A percentile compares a stretch with the other conserved stretches of the same genome.
phyloP scores from a whole-genome alignment of 2,329 filamentous ascomycete species.

The Fusarium metavorans region DNA sequence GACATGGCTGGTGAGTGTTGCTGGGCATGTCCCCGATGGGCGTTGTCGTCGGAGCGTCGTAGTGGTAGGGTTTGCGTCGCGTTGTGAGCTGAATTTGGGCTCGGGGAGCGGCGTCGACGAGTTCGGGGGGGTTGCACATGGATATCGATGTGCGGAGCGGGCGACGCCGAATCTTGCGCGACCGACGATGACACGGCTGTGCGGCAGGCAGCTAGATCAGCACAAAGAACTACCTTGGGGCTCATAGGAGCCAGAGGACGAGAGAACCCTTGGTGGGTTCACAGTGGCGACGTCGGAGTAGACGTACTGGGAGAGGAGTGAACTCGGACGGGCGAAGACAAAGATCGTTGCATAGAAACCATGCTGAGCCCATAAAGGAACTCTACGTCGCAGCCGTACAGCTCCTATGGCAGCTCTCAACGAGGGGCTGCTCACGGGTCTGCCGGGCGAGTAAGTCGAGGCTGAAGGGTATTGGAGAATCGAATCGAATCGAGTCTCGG shows the following conservation, averaged over 20 bases:
- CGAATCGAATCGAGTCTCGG: slow-evolving; percentile 10
- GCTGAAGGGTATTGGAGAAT: slow-evolving; percentile 9
- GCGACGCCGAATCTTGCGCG: slow-evolving; percentile 60
- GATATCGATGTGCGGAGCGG: slow-evolving; percentile 66
- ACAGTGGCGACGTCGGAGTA: slow-evolving; percentile 28
- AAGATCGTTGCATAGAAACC: slow-evolving; percentile 72
- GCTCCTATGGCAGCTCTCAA: slow-evolving; percentile 50
- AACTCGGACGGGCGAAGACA: slow-evolving; percentile 71
- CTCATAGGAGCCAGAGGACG: background rate
- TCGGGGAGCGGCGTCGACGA: slow-evolving; percentile 65
- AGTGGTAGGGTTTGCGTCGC: slow-evolving; percentile 55
- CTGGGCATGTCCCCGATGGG: slow-evolving; percentile 54
- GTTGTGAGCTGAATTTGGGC: slow-evolving; percentile 63
- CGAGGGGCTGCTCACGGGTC: slow-evolving; percentile 42
- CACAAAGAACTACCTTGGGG: slow-evolving; percentile 22
- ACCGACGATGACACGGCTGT: slow-evolving; percentile 50
- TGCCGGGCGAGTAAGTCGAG: slow-evolving; percentile 27
- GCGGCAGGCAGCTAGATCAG: slow-evolving; percentile 45
- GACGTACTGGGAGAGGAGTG: slow-evolving; percentile 71
- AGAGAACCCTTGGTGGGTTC: background rate
- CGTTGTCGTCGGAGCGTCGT: slow-evolving; percentile 59
- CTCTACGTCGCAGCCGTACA: slow-evolving; percentile 48
- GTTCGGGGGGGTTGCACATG: slow-evolving; percentile 63
- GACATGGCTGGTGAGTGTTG: slow-evolving; percentile 53
- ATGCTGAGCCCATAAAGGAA: slow-evolving; percentile 63